phyloP scores from a whole-genome alignment of 345 rosid genomes.

The Erysimum cheiranthoides region DNA sequence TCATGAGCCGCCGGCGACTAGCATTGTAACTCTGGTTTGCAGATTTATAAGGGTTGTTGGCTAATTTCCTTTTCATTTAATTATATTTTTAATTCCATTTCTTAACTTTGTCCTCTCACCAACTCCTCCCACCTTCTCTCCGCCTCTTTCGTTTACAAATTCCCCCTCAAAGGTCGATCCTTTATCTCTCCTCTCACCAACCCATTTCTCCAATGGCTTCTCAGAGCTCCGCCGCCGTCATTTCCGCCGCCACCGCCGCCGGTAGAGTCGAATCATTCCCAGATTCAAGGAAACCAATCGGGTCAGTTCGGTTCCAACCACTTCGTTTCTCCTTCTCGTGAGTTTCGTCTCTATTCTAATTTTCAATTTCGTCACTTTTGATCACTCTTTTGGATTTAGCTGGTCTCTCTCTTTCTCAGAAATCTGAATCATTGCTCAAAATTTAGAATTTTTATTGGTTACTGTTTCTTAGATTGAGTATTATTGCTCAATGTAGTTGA shows the following conservation, averaged over 20 bases:
- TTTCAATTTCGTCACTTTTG: conserved; percentile 12
- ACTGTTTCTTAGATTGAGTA: not conserved
- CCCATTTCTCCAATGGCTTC: conserved; percentile 47
- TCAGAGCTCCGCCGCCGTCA: conserved; percentile 37
- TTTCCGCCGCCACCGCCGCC: conserved; percentile 22
- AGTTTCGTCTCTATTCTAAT: not conserved
- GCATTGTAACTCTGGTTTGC: not conserved
- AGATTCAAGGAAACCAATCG: conserved; percentile 35
- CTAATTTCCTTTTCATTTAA: not conserved
- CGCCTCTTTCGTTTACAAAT: conserved; percentile 23
- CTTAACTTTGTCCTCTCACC: conserved; percentile 23
- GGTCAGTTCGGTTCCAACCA: conserved; percentile 51
- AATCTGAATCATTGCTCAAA: not conserved
- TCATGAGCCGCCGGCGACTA: conserved; percentile 25
- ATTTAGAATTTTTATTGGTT: not conserved
- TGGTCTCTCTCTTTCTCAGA: not conserved
- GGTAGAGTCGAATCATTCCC: conserved; percentile 9
- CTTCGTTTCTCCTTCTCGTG: conserved; percentile 47
- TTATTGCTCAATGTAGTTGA: not conserved
- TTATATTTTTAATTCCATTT: not conserved
- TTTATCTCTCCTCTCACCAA: conserved; percentile 32
- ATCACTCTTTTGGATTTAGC: not conserved
- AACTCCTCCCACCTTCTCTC: conserved; percentile 38
- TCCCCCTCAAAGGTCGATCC: not conserved
- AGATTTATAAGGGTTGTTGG: conserved; percentile 21